Percentiles rank a stretch among this genome's conserved stretches.
Conservation (phyloP, 176 grass and related monocot genomes). For the Lolium multiflorum region DNA sequence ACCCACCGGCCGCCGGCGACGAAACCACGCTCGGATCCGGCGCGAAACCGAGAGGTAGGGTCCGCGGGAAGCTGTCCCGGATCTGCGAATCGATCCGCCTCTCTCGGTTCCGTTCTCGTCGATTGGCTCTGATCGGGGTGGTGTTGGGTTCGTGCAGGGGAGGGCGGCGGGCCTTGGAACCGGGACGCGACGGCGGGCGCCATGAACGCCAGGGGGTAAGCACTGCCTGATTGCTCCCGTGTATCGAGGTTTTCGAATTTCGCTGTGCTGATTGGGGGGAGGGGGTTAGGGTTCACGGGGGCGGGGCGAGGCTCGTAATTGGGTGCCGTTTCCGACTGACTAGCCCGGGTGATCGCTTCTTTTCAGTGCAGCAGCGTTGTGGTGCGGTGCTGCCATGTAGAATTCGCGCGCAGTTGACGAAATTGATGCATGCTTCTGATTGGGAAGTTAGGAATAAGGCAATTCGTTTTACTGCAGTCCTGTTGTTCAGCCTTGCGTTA, state of each 20-base stretch:
- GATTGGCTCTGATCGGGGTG: slow-evolving; percentile 22
- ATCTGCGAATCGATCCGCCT: background rate
- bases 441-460: background rate
- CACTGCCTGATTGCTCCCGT: background rate
- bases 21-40: slow-evolving; percentile 10
- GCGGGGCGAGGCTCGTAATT: background rate
- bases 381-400: background rate
- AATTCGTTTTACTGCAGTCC: background rate
- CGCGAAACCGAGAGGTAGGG: slow-evolving; percentile 36
- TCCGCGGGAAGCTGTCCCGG: background rate
- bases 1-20: background rate
- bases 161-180: background rate
- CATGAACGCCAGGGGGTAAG: slow-evolving; percentile 79
- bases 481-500: background rate
- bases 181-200: background rate
- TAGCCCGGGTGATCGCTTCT: background rate
- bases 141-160: slow-evolving; percentile 15
- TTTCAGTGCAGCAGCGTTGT: background rate
- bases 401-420: background rate
- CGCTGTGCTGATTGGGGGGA: background rate
- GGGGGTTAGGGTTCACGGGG: slow-evolving; percentile 38
- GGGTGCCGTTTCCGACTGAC: background rate
- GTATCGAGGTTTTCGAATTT: slow-evolving; percentile 2
- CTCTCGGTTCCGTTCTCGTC: background rate
- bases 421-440: background rate